Conservation (phyloP, 495 filamentous ascomycete species). For the Daldinia bambusicola region DNA sequence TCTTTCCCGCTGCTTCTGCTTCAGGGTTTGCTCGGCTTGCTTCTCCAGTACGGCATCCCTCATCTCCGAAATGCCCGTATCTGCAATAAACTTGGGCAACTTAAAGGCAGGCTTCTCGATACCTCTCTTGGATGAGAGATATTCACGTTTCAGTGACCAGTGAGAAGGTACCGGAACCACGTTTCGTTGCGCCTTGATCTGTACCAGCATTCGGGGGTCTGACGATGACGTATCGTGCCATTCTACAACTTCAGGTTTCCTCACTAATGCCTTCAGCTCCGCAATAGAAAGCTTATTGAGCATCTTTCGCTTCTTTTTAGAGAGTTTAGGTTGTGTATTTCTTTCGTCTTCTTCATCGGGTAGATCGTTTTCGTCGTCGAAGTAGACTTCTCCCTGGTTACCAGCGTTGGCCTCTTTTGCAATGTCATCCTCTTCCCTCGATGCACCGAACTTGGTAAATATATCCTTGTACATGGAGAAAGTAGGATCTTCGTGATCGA, state of each 20-base stretch:
- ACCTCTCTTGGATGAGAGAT: constrained; percentile 93
- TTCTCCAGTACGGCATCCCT: constrained; percentile 96
- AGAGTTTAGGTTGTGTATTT: constrained; percentile 73
- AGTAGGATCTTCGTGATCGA: constrained; percentile 76
- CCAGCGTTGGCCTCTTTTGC: constrained; percentile 69
- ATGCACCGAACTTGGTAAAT: constrained; percentile 73
- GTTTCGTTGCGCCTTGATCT: constrained; percentile 94
- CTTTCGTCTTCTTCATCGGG: constrained; percentile 85
- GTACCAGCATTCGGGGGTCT: constrained; percentile 88
- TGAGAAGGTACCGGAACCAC: constrained; percentile 93
- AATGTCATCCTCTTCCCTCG: constrained; percentile 64
- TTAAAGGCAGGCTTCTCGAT: constrained; percentile 94
- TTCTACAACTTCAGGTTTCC: constrained; percentile 92
- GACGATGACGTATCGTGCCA: constrained; percentile 96
- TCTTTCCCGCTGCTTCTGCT: constrained; percentile 94
- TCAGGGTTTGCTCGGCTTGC: constrained; percentile 87
- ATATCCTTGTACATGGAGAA: constrained; percentile 85
- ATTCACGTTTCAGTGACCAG: constrained; percentile 96
- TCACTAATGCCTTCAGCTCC: constrained; percentile 90
- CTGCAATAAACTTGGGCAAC: constrained; percentile 95
- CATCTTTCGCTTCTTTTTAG: constrained; percentile 93
- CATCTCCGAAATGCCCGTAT: constrained; percentile 98
- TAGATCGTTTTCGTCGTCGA: constrained; percentile 87
- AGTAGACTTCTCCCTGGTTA: constrained; percentile 89
- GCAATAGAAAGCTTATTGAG: constrained; percentile 92